phyloP scores from a whole-genome alignment of 2,329 filamentous ascomycete species.

The Claviceps cyperi region DNA sequence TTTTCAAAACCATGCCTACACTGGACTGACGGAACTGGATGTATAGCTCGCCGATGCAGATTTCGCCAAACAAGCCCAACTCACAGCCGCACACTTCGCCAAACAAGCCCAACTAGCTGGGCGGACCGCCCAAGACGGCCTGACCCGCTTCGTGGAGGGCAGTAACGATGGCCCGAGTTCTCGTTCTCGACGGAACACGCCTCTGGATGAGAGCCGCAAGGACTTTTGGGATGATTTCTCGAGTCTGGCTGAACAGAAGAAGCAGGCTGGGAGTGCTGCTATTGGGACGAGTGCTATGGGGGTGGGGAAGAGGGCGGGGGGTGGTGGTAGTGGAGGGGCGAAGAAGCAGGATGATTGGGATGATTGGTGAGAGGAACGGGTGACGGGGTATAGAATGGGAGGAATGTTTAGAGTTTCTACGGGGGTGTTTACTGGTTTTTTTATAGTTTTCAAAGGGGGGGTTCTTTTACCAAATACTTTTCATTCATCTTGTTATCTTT shows the following conservation, averaged over 20 bases:
- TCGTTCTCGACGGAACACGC: conserved; percentile 19
- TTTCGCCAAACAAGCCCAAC: conserved; percentile 51
- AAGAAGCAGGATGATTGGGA: conserved; percentile 46
- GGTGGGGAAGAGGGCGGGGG: conserved; percentile 28
- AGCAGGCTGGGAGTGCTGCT: conserved; percentile 27
- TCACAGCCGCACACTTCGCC: conserved; percentile 51
- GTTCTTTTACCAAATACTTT: background rate
- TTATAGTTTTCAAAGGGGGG: no score
- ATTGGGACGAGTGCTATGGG: conserved; percentile 48
- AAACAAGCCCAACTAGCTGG: conserved; percentile 54
- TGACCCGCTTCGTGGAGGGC: conserved; percentile 81
- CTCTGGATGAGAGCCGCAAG: conserved; percentile 51
- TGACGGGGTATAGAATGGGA: no score
- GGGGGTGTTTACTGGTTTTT: no score
- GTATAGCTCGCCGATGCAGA: conserved; percentile 64
- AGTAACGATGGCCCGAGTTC: conserved; percentile 20
- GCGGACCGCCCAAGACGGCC: conserved; percentile 60
- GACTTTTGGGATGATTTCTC: conserved; percentile 92
- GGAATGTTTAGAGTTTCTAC: no score
- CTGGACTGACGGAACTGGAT: background rate
- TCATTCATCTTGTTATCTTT: background rate
- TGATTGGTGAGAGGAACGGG: conserved; percentile 34
- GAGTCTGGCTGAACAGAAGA: conserved; percentile 44
- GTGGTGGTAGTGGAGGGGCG: conserved; percentile 16
- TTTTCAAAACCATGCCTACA: background rate